Base-by-base conservation (phyloP, 495 filamentous ascomycete species). In the Tuber melanosporum region DNA sequence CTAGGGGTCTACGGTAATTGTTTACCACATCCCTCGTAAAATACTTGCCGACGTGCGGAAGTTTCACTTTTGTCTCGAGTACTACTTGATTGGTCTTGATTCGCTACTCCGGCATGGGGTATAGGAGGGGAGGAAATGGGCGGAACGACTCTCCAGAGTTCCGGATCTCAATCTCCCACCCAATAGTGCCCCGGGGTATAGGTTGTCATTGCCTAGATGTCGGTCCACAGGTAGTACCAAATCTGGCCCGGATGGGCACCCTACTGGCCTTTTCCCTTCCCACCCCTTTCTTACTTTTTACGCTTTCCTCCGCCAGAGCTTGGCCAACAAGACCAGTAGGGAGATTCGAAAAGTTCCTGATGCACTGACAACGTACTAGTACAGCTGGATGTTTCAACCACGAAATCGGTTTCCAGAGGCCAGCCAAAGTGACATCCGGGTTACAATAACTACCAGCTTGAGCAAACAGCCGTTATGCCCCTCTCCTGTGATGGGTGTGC, bases 61-160 rank as follows among this genome's bases (percentile, higher is more conserved):
- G 26, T 77, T 77, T 47, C 71, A 77, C 22, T 71, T 39, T 20
- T 62, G 41, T 20, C 32, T 32, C 32, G 32, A 32, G 32, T n/a
- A 26, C 71, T 69, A 14, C 44, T 46, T 46, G 41, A 71, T 71
- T 79, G 71, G 20, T 57, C 45, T 62, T 74, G n/a, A 62, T 62
- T 26, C 9, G 52, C n/a, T 26, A n/a, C 3, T 62, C 52, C n/a
- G 17, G n/a, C n/a, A 26, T 14, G 12, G 10, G 52, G 12, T 52
- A 4, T 26, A 14, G 52, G 52, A 62, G 52, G n/a, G n/a, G n/a
- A 62, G n/a, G 26, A 62, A 47, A 32, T 26, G 41, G 43, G 70
- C 78, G 77, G 78, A 74, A 71, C 69, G n/a, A 71, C 46, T 75
- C 71, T 75, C 78, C 76, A 71, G 44, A 78, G 46, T 74, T 42